A percentile compares a stretch with the other conserved stretches of the same genome.
phyloP scores from a whole-genome alignment of 257 asterid species.

The Solanum sitiens region DNA sequence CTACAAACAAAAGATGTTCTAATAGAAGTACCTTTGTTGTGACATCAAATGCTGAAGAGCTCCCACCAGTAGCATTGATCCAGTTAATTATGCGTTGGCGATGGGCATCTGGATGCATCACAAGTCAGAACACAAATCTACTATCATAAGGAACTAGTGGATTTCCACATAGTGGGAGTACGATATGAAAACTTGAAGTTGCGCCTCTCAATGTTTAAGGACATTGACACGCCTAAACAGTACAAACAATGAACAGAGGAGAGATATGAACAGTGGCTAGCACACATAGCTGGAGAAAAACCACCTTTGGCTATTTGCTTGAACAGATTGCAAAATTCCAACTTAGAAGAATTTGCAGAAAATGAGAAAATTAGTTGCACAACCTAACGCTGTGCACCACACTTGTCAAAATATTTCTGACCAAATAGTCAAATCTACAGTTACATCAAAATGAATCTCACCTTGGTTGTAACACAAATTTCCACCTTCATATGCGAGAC shows the following conservation, averaged over 20 bases:
- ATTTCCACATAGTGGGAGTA: not conserved
- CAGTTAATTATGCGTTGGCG: slow-evolving; percentile 52
- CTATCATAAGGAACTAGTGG: not conserved
- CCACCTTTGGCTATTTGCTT: not conserved
- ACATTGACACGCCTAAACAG: not conserved
- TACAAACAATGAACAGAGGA: not conserved
- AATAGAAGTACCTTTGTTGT: slow-evolving; percentile 33
- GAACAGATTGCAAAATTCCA: not conserved
- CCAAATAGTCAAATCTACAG: not conserved
- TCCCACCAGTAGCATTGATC: slow-evolving; percentile 57
- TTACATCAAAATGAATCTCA: not conserved
- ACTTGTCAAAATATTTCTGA: not conserved
- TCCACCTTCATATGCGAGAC: slow-evolving; percentile 47
- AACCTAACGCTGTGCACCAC: not conserved
- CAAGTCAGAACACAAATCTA: not conserved
- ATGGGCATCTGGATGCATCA: slow-evolving; percentile 33
- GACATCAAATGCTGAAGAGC: slow-evolving; percentile 55
- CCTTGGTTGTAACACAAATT: slow-evolving; percentile 46
- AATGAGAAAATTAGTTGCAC: not conserved
- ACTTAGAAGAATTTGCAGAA: not conserved
- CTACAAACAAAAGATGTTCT: not conserved
- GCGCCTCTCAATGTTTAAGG: not conserved
- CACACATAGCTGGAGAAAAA: not conserved
- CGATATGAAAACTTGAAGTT: not conserved
- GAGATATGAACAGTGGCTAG: not conserved